Percentiles rank a stretch among this genome's conserved stretches.
Evolutionary conservation across 2,329 filamentous ascomycete species (phyloP).

Genomic region (Talaromyces sp.): DNA sequence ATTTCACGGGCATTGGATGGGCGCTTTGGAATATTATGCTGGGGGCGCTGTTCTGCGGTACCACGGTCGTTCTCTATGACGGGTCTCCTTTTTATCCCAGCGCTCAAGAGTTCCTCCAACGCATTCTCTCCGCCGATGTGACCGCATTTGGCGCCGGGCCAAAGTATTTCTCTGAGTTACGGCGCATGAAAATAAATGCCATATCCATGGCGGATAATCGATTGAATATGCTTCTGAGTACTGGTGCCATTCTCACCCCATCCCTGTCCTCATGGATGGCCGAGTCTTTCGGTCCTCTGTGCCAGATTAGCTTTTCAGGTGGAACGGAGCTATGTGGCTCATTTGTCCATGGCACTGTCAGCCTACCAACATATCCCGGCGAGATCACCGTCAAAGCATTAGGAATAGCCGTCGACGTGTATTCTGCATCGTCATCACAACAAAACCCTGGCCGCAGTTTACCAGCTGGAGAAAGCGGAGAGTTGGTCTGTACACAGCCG

Average conservation of each 20-base stretch:
- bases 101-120: neutral
- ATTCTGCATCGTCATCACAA: slow-evolving; percentile 18
- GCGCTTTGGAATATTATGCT: slow-evolving; percentile 48
- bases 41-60: slow-evolving; percentile 42
- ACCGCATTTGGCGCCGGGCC: slow-evolving; percentile 4
- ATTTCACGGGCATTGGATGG: slow-evolving; percentile 49
- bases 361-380: slow-evolving; percentile 40
- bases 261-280: slow-evolving; percentile 26
- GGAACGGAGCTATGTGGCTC: slow-evolving; percentile 49
- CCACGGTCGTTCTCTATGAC: slow-evolving; percentile 44
- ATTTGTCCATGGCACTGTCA: slow-evolving; percentile 43
- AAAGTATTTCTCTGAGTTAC: slow-evolving; percentile 5
- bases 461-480: slow-evolving; percentile 40
- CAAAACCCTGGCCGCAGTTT: neutral
- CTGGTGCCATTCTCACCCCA: slow-evolving; percentile 6
- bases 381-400: slow-evolving; percentile 47
- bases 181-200: neutral
- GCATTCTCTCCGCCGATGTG: slow-evolving; percentile 39
- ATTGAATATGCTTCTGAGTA: slow-evolving; percentile 5
- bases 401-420: slow-evolving; percentile 48
- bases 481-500: slow-evolving; percentile 46
- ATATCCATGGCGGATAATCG: slow-evolving; percentile 1
- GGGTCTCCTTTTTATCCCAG: slow-evolving; percentile 44
- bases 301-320: slow-evolving; percentile 44
- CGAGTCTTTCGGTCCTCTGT: slow-evolving; percentile 37